Evolutionary conservation across 768 basidiomycete genomes (phyloP).

Genomic region (Austroboletus festivus): DNA sequence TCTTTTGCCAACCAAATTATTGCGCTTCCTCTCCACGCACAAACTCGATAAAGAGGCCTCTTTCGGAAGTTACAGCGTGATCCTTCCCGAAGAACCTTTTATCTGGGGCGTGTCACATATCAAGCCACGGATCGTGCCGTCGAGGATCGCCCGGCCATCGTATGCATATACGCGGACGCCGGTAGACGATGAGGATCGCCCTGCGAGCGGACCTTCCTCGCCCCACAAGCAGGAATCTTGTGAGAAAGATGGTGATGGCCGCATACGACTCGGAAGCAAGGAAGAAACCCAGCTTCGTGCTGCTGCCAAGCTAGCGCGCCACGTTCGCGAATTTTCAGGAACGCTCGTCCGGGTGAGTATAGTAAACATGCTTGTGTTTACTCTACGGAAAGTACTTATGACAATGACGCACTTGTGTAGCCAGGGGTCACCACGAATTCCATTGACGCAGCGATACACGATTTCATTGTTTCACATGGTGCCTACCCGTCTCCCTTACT

Average conservation of each 20-base stretch:
- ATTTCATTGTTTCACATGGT: conserved; percentile 58
- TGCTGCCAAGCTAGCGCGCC: conserved; percentile 54
- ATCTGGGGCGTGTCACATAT: conserved; percentile 65
- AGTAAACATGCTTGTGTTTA: not conserved
- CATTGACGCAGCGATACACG: conserved; percentile 72
- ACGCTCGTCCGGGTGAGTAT: conserved; percentile 48
- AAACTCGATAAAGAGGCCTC: conserved; percentile 23
- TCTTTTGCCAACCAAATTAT: no score
- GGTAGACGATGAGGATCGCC: not conserved
- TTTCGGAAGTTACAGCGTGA: conserved; percentile 56
- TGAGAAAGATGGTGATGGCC: conserved; percentile 25
- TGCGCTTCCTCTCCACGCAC: no score
- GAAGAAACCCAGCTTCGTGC: conserved; percentile 51
- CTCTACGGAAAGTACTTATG: not conserved
- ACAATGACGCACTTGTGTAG: conserved; percentile 36
- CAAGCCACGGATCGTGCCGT: conserved; percentile 52
- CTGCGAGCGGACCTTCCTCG: not conserved
- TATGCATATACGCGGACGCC: conserved; percentile 44
- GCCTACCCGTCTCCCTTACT: conserved; percentile 88
- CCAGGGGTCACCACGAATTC: conserved; percentile 68
- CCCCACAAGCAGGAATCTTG: not conserved
- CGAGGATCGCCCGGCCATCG: conserved; percentile 49
- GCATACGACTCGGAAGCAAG: conserved; percentile 49
- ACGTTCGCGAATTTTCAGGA: conserved; percentile 53
- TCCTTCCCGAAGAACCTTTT: conserved; percentile 64